Base-by-base conservation (phyloP, 805 yeast species). In the Yarrowia yakushimensis region DNA sequence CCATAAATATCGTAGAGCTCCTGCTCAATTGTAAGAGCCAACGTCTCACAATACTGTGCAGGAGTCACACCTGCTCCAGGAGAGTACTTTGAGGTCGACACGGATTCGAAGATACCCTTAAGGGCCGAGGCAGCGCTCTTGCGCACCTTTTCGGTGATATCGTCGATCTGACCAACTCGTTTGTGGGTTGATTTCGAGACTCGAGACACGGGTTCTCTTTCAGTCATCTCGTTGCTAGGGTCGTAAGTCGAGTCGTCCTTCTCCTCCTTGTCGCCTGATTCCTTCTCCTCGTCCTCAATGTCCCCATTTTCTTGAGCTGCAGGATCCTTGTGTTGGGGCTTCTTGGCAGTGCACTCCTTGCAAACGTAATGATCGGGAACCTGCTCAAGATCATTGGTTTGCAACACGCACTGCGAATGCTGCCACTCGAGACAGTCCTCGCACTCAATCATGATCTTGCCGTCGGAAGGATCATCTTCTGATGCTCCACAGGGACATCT, bases 391-490 rank as follows among this genome's bases (percentile, higher is more conserved):
- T 72, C 74, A 18, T 74, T 72, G 9, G 75, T 70, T 46, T 79
- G 83, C 45, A 85, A 79, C 78, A 84, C 79, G 69, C 92, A 86
- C 63, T 69, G 73, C 15, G 84, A 79, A 69, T 86, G 92, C 71
- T 86, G 92, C 90, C 90, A 86, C 4, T 84, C 79, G 55, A 76
- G 69, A 70, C 92, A 86, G 34, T 72, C 69, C 52, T 84, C 89
- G 72, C 92, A 86, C 70, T 83, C 83, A 20, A 83, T 81, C 87
- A 85, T 84, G 17, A 74, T 71, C 20, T 84, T 81, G 25, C 74
- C 77, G 25, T 76, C 76, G 46, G 70, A 75, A 15, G 73, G 70
- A 7, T 66, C 73, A 18, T 63, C 68, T 4, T 62, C 62, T 0
- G 61, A 65, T n/a, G 65, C 67, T 3, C 75, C 76, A 65, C 76